Conservation (phyloP, 2,329 filamentous ascomycete species). For the Ophiocordyceps australis region DNA sequence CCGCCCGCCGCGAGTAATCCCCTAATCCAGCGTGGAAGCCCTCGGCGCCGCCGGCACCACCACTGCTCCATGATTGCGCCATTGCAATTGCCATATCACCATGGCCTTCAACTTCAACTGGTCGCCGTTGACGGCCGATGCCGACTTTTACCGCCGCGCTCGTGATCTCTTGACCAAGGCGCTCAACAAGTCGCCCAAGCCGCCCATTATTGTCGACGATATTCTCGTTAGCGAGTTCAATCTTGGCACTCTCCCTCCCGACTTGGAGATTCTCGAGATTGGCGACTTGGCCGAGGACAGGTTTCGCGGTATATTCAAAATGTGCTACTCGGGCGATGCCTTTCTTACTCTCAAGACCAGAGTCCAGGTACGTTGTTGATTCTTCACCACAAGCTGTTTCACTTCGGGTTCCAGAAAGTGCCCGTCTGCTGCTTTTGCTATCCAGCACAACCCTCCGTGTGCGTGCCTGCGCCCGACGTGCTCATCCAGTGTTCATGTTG, state of each 20-base stretch:
- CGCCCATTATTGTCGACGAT: constrained; percentile 97
- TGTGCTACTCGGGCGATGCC: constrained; percentile 93
- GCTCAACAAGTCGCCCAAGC: constrained; percentile 93
- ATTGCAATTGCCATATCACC: constrained; percentile 26
- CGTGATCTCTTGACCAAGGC: constrained; percentile 88
- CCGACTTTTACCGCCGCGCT: constrained; percentile 73
- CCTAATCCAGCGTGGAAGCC: too few relatives aligned
- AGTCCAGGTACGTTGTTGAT: constrained; percentile 59
- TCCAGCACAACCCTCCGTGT: too few relatives aligned
- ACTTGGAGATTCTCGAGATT: constrained; percentile 93
- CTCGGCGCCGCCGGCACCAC: constrained; percentile 5
- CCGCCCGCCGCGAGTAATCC: background rate
- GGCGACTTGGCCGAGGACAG: constrained; percentile 93
- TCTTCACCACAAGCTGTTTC: too few relatives aligned
- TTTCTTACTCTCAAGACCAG: constrained; percentile 89
- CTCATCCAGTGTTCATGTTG: too few relatives aligned
- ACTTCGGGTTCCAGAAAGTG: too few relatives aligned
- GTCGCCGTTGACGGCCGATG: constrained; percentile 95
- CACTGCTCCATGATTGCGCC: constrained; percentile 14
- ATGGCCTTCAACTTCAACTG: constrained; percentile 99
- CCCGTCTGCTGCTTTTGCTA: too few relatives aligned
- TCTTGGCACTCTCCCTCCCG: constrained; percentile 81
- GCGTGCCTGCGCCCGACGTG: too few relatives aligned
- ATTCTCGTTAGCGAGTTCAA: constrained; percentile 98
- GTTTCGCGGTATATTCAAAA: constrained; percentile 97